A percentile compares a stretch with the other conserved stretches of the same genome.
phyloP scores from a whole-genome alignment of 208 protist species.

The Acanthamoeba triangularis region DNA sequence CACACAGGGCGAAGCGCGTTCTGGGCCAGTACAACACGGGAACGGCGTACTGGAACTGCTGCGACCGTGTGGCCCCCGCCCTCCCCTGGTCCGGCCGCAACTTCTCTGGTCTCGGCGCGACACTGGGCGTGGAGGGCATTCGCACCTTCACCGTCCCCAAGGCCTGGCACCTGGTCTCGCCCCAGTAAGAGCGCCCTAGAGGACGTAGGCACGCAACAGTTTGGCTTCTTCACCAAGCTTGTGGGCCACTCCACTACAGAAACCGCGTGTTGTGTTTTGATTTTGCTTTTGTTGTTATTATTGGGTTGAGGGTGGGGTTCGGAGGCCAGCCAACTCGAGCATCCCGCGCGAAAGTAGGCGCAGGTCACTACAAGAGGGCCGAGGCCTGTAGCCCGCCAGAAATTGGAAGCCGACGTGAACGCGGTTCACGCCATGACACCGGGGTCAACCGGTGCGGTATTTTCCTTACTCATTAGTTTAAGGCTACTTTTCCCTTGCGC shows the following conservation, averaged over 20 bases:
- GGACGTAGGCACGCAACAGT: too few relatives aligned
- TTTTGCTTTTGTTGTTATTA: background rate
- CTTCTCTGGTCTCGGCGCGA: conserved; percentile 38
- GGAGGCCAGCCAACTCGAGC: conserved; percentile 48
- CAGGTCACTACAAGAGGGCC: conserved; percentile 33
- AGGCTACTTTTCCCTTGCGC: background rate
- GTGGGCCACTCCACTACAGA: background rate
- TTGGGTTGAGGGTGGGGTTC: background rate
- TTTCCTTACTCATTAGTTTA: conserved; percentile 51
- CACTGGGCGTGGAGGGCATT: conserved; percentile 53
- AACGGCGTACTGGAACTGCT: conserved; percentile 85
- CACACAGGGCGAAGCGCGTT: conserved; percentile 73
- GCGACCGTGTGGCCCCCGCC: conserved; percentile 66
- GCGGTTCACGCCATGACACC: background rate
- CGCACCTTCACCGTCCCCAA: conserved; percentile 67
- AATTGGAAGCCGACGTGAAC: conserved; percentile 22
- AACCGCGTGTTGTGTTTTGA: background rate
- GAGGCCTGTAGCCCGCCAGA: conserved; percentile 31
- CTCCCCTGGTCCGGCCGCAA: conserved; percentile 61
- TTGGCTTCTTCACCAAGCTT: too few relatives aligned
- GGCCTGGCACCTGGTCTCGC: conserved; percentile 42
- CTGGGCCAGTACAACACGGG: conserved; percentile 76
- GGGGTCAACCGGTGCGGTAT: background rate
- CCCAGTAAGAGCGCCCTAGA: background rate
- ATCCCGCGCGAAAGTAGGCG: conserved; percentile 49